Conservation (phyloP, 2,329 filamentous ascomycete species). For the Cercospora sp. region DNA sequence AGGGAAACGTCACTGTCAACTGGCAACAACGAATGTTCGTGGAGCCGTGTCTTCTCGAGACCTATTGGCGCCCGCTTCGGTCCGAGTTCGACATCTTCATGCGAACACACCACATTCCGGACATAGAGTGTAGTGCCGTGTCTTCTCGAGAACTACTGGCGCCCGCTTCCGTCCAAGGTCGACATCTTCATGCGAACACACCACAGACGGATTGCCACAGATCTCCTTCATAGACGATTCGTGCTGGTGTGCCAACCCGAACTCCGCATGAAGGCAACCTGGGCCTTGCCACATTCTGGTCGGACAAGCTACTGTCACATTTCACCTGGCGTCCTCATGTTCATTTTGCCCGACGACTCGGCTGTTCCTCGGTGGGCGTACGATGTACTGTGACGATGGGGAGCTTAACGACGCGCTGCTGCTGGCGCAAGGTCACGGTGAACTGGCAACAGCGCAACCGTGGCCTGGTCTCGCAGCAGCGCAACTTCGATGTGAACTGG, state of each 20-base stretch:
- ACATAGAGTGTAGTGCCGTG: conserved; percentile 28
- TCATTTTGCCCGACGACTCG: neutral
- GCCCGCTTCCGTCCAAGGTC: conserved; percentile 14
- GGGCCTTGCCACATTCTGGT: neutral
- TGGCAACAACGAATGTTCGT: conserved; percentile 47
- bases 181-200: conserved; percentile 26
- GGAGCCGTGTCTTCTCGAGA: conserved; percentile 44
- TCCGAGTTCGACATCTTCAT: conserved; percentile 24
- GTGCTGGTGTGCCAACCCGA: neutral
- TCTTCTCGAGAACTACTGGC: conserved; percentile 41
- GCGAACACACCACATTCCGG: conserved; percentile 27
- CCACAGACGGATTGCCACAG: neutral
- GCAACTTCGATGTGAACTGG: neutral
- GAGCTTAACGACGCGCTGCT: neutral
- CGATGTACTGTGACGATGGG: neutral
- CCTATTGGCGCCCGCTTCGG: conserved; percentile 30
- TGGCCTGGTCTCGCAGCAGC: neutral
- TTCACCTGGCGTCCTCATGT: neutral
- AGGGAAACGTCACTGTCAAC: conserved; percentile 42
- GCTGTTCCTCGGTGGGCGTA: neutral
- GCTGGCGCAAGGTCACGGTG: neutral
- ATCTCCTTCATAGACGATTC: neutral
- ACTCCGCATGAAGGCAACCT: neutral
- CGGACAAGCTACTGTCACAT: neutral
- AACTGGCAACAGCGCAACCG: neutral